A percentile compares a stretch with the other conserved stretches of the same genome.
Evolutionary conservation across 148 eudicot genomes (phyloP).

Genomic region (Suaeda aralocaspica): DNA sequence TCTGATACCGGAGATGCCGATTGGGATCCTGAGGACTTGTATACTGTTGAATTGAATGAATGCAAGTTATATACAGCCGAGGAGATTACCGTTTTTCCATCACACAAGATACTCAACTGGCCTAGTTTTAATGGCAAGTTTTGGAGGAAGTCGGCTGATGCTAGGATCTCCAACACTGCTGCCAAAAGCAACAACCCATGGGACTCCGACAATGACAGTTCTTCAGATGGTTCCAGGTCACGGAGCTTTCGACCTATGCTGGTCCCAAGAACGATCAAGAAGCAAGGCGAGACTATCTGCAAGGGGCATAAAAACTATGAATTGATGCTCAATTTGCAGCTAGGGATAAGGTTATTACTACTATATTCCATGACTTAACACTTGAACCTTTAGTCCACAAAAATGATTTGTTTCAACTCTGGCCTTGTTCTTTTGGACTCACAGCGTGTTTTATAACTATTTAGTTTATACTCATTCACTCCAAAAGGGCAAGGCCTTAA

Average conservation of each 20-base stretch:
- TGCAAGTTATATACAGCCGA: constrained; percentile 44
- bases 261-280: constrained; percentile 36
- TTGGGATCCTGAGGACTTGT: constrained; percentile 60
- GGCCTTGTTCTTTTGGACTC: too few species aligned
- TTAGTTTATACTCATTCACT: neutral
- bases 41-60: constrained; percentile 34
- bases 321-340: constrained; percentile 90
- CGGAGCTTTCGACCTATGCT: constrained; percentile 32
- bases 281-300: constrained; percentile 62
- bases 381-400: neutral
- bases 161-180: constrained; percentile 35
- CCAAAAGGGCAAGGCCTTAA: neutral
- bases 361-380: neutral
- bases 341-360: constrained; percentile 69
- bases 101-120: constrained; percentile 54
- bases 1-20: constrained; percentile 25
- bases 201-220: constrained; percentile 29
- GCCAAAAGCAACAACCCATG: constrained; percentile 20
- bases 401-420: neutral
- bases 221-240: constrained; percentile 17
- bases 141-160: constrained; percentile 45
- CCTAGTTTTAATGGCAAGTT: constrained; percentile 38
- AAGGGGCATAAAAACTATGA: constrained; percentile 88
- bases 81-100: constrained; percentile 49
- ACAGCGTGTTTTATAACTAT: too few species aligned